These are phyloP conservation scores for Polyporus tsugae DNA, from an alignment of 1,284 basidiomycete species.

Conservation along the genomic window DNA sequence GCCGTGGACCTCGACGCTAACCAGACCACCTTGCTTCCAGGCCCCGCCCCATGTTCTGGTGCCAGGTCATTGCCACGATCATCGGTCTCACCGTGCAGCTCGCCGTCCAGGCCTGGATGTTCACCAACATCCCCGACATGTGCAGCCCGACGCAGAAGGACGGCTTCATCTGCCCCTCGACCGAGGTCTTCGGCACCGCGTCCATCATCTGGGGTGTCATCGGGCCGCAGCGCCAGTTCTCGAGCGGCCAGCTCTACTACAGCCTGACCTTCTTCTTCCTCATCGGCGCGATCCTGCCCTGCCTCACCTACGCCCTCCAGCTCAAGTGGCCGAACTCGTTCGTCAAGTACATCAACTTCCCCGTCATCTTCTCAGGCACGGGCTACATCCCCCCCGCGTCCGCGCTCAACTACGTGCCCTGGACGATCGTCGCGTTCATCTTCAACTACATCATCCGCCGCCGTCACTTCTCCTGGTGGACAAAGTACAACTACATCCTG, in stretches of 20 bases:
- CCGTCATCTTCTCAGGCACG: slow-evolving; percentile 51
- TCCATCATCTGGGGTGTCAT: slow-evolving; percentile 50
- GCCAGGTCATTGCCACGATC: slow-evolving; percentile 67
- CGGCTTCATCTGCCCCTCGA: slow-evolving; percentile 59
- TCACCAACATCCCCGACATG: slow-evolving; percentile 62
- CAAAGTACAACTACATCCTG: slow-evolving; percentile 61
- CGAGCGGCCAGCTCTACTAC: slow-evolving; percentile 50
- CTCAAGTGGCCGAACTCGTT: slow-evolving; percentile 53
- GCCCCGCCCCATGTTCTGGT: slow-evolving; percentile 63
- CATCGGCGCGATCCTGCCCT: slow-evolving; percentile 51
- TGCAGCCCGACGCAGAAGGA: slow-evolving; percentile 56
- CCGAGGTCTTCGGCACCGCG: slow-evolving; percentile 44
- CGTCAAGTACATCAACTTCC: slow-evolving; percentile 82
- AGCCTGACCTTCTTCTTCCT: slow-evolving; percentile 57
- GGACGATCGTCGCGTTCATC: slow-evolving; percentile 49
- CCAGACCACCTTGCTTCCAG: slow-evolving; percentile 16
- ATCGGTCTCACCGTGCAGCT: slow-evolving; percentile 72
- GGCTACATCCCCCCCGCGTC: slow-evolving; percentile 50
- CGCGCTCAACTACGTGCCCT: slow-evolving; percentile 53
- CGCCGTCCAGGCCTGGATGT: slow-evolving; percentile 75
- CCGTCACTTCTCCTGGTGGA: slow-evolving; percentile 53
- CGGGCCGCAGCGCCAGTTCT: slow-evolving; percentile 51
- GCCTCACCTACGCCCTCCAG: slow-evolving; percentile 47
- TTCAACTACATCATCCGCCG: slow-evolving; percentile 55
- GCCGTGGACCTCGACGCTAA: neutral